Evolutionary conservation across 2,329 filamentous ascomycete genomes (phyloP).

Genomic region (Beauveria sp.): DNA sequence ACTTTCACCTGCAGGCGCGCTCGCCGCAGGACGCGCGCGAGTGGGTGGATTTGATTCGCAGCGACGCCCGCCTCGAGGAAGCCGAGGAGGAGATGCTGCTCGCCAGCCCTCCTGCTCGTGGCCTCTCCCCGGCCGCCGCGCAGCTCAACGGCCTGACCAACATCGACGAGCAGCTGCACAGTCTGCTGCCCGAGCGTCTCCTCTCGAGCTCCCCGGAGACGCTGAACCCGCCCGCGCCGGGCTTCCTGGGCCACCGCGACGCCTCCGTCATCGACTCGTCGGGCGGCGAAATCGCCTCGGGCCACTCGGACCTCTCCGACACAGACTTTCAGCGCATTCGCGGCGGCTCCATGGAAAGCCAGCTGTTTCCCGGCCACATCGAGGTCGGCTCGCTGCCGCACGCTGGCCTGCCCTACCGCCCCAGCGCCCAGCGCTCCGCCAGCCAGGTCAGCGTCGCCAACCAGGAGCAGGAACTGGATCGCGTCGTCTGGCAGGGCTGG

Average conservation of each 20-base stretch:
- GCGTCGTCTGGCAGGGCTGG: slow-evolving; percentile 91
- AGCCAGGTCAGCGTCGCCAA: slow-evolving; percentile 55
- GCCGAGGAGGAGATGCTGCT: slow-evolving; percentile 79
- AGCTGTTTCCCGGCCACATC: slow-evolving; percentile 25
- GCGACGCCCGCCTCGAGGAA: slow-evolving; percentile 75
- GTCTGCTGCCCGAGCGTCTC: slow-evolving; percentile 33
- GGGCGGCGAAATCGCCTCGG: slow-evolving; percentile 60
- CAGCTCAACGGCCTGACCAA: slow-evolving; percentile 13
- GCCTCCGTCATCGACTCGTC: slow-evolving; percentile 59
- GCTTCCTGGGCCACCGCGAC: slow-evolving; percentile 32
- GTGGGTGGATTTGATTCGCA: slow-evolving; percentile 78
- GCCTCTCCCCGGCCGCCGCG: slow-evolving; percentile 30
- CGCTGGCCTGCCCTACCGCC: slow-evolving; percentile 5
- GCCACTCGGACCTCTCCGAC: slow-evolving; percentile 80
- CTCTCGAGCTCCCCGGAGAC: slow-evolving; percentile 57
- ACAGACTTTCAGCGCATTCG: slow-evolving; percentile 42
- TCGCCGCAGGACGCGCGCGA: slow-evolving; percentile 68
- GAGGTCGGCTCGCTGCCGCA: slow-evolving; percentile 12
- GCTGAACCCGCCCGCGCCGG: slow-evolving; percentile 25
- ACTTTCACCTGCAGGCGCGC: slow-evolving; percentile 79
- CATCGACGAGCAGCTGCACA: slow-evolving; percentile 14
- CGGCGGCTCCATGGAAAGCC: slow-evolving; percentile 45
- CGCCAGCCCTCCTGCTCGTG: slow-evolving; percentile 53
- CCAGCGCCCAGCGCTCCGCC: slow-evolving; percentile 39
- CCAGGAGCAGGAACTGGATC: slow-evolving; percentile 63